Percentiles rank a stretch among this genome's conserved stretches.
Conservation (phyloP, 768 basidiomycete species). For the Scleroderma bovista region DNA sequence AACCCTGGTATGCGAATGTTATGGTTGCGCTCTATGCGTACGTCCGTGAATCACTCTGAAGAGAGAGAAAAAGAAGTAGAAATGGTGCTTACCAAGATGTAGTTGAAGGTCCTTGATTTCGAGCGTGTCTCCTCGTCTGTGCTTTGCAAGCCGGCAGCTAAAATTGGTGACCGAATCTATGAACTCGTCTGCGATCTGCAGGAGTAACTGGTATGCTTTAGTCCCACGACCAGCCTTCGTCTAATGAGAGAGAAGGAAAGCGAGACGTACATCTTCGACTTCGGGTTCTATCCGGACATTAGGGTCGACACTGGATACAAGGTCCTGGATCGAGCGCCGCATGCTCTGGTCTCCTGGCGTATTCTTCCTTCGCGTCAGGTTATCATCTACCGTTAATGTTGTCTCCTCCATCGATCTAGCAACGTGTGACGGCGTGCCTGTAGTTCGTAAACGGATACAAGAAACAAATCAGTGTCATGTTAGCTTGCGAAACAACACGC, state of each 20-base stretch:
- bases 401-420: conserved; percentile 58
- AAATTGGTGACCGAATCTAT: conserved; percentile 95
- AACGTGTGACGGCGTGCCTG: conserved; percentile 71
- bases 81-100: conserved; percentile 64
- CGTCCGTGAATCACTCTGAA: neutral
- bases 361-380: conserved; percentile 65
- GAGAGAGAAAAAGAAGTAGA: no score
- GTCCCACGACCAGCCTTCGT: neutral
- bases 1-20: conserved; percentile 96
- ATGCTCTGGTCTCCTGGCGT: conserved; percentile 78
- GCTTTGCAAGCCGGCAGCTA: conserved; percentile 87
- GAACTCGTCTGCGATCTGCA: conserved; percentile 93
- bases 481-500: neutral
- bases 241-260: conserved; percentile 1
- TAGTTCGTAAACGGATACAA: neutral
- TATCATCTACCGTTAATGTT: conserved; percentile 57
- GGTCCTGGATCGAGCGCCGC: conserved; percentile 84
- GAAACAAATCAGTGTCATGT: neutral
- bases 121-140: conserved; percentile 80
- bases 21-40: conserved; percentile 76
- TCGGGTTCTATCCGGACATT: conserved; percentile 88
- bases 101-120: conserved; percentile 92
- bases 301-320: conserved; percentile 85
- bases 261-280: conserved; percentile 74
- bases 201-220: conserved; percentile 54